Conservation (phyloP, 2,329 filamentous ascomycete species). For the Dendryphion nanum region DNA sequence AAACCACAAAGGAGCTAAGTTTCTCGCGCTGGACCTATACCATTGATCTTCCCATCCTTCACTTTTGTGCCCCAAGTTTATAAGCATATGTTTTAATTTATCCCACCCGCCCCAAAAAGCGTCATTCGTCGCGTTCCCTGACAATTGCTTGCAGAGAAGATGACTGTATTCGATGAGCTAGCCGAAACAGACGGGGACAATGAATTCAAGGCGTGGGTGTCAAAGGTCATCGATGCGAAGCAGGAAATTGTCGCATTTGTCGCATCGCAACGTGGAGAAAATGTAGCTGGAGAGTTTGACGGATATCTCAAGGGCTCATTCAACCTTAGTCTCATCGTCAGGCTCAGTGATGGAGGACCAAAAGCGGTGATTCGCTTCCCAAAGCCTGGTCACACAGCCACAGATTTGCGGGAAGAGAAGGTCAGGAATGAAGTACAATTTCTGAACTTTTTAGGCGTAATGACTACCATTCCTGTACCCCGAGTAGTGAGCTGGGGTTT, state of each 20-base stretch:
- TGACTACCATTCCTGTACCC: slow-evolving; percentile 16
- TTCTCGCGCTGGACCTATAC: background rate
- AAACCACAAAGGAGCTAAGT: too few species aligned
- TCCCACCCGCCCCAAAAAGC: background rate
- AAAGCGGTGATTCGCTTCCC: slow-evolving; percentile 20
- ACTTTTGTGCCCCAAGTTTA: background rate
- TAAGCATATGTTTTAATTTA: background rate
- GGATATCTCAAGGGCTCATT: slow-evolving; percentile 21
- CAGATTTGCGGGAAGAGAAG: slow-evolving; percentile 15
- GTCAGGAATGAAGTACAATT: slow-evolving; percentile 16
- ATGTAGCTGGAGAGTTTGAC: slow-evolving; percentile 11
- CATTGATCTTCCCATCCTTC: background rate
- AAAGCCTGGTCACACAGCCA: slow-evolving; percentile 17
- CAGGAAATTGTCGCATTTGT: slow-evolving; percentile 18
- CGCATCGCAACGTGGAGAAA: slow-evolving; percentile 9
- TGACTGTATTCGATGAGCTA: slow-evolving; percentile 22
- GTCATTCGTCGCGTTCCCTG: slow-evolving; percentile 1
- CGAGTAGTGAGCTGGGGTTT: slow-evolving; percentile 16
- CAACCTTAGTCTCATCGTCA: slow-evolving; percentile 17
- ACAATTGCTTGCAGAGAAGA: slow-evolving; percentile 10
- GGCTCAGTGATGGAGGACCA: slow-evolving; percentile 14
- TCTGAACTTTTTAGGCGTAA: slow-evolving; percentile 14
- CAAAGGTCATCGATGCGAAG: slow-evolving; percentile 19
- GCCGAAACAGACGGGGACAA: slow-evolving; percentile 19
- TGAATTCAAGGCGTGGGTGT: slow-evolving; percentile 16